These are phyloP conservation scores for Boechera divaricarpa DNA, from an alignment of 345 rosid species.

Conservation along the genomic window DNA sequence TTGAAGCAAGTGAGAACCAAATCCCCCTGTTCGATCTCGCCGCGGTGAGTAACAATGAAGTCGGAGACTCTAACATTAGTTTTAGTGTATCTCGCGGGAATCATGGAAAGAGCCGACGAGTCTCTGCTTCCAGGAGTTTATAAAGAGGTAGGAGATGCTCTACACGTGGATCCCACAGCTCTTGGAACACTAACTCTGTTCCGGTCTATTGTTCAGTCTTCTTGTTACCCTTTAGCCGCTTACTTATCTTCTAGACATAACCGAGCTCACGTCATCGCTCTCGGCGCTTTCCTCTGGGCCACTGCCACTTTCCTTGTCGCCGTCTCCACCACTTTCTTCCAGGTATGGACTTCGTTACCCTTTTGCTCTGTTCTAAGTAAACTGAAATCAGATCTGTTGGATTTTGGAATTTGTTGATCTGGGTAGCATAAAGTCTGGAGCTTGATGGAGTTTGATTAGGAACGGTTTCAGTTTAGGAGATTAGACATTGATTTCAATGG, in stretches of 20 bases:
- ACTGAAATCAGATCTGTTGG: constrained; percentile 26
- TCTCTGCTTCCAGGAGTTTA: constrained; percentile 72
- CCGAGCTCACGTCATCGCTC: constrained; percentile 72
- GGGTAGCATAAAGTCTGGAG: constrained; percentile 22
- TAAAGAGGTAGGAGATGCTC: constrained; percentile 66
- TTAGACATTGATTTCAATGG: not conserved
- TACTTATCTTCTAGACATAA: constrained; percentile 59
- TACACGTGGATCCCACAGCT: constrained; percentile 66
- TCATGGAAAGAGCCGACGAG: constrained; percentile 74
- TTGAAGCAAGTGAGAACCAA: constrained; percentile 26
- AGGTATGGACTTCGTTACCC: constrained; percentile 44
- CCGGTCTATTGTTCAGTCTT: constrained; percentile 69
- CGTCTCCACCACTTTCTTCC: constrained; percentile 61
- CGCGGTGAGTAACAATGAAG: constrained; percentile 44
- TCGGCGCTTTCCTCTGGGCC: constrained; percentile 77
- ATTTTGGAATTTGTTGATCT: not conserved
- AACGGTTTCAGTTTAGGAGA: not conserved
- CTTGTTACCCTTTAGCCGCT: constrained; percentile 73
- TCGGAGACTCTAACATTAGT: constrained; percentile 56
- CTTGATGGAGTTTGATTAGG: not conserved
- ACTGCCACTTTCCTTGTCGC: constrained; percentile 73
- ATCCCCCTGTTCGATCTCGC: constrained; percentile 10
- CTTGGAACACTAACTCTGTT: constrained; percentile 63
- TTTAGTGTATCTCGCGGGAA: constrained; percentile 69
- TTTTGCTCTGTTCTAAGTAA: not conserved